Percentiles rank a stretch among this genome's conserved stretches.
These are phyloP conservation scores for Clonostachys solani DNA, from an alignment of 2,329 filamentous ascomycete genomes.

Conservation along the genomic window DNA sequence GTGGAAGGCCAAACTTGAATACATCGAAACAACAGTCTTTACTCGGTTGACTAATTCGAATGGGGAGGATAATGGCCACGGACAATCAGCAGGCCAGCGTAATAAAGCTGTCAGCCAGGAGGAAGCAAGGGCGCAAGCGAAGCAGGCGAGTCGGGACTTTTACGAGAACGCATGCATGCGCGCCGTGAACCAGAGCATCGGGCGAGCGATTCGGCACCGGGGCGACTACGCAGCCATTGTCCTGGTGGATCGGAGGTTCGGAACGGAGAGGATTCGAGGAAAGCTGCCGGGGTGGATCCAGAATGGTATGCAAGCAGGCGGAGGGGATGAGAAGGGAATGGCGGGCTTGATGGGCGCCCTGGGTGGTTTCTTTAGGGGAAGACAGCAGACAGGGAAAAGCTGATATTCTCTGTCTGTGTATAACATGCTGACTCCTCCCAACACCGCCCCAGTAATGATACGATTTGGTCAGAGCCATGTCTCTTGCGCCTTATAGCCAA, in stretches of 20 bases:
- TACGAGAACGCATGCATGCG: constrained; percentile 97
- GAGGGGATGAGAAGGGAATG: constrained; percentile 42
- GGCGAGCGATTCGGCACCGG: constrained; percentile 82
- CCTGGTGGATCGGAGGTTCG: constrained; percentile 77
- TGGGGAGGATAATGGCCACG: background rate
- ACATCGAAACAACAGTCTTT: constrained; percentile 64
- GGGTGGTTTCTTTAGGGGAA: constrained; percentile 53
- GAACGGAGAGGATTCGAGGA: constrained; percentile 62
- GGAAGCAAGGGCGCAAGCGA: constrained; percentile 26
- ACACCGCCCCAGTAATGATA: background rate
- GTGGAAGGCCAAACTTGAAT: constrained; percentile 88
- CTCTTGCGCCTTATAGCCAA: background rate
- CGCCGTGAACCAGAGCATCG: constrained; percentile 95
- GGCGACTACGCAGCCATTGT: constrained; percentile 89
- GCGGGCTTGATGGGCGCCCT: constrained; percentile 55
- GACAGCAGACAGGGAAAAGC: constrained; percentile 14
- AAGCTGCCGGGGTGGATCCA: constrained; percentile 92
- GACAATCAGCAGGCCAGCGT: background rate
- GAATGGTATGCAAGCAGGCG: constrained; percentile 53
- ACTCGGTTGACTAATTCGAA: constrained; percentile 21
- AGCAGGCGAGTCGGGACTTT: constrained; percentile 67
- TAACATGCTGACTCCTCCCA: background rate
- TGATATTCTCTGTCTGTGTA: background rate
- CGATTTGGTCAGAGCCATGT: background rate
- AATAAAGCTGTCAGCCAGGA: constrained; percentile 7